Percentiles rank a stretch among this genome's conserved stretches.
phyloP scores from a whole-genome alignment of 2,329 filamentous ascomycete species.

The Aspergillus sp. region DNA sequence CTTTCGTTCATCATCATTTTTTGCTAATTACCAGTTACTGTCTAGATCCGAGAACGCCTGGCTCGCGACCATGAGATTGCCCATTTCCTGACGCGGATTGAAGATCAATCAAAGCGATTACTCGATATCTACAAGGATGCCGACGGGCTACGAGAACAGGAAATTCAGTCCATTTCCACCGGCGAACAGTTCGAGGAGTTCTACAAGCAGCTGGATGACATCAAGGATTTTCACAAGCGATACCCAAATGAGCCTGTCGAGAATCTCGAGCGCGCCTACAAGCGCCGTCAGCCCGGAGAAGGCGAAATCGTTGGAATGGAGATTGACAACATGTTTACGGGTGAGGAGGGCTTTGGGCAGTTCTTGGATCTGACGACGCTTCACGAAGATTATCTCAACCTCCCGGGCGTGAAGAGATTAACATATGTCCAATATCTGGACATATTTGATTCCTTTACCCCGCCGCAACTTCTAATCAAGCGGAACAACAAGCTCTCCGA shows the following conservation, averaged over 20 bases:
- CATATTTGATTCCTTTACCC: conserved; percentile 78
- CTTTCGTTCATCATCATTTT: conserved; percentile 1
- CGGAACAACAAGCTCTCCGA: conserved; percentile 83
- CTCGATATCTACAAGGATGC: conserved; percentile 80
- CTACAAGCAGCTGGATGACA: conserved; percentile 73
- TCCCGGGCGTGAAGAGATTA: conserved; percentile 77
- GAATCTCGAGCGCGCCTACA: conserved; percentile 90
- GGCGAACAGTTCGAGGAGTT: conserved; percentile 89
- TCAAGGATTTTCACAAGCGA: conserved; percentile 81
- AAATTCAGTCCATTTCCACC: conserved; percentile 77
- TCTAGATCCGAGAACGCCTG: conserved; percentile 78
- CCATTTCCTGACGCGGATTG: conserved; percentile 80
- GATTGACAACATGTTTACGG: conserved; percentile 89
- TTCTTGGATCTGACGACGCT: conserved; percentile 82
- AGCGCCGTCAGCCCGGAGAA: conserved; percentile 61
- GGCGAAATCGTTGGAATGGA: conserved; percentile 61
- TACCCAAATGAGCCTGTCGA: conserved; percentile 95
- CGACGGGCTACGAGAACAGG: conserved; percentile 65
- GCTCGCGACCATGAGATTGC: conserved; percentile 89
- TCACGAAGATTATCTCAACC: conserved; percentile 86
- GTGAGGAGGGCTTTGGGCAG: conserved; percentile 88
- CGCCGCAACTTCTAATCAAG: conserved; percentile 69
- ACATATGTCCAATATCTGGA: conserved; percentile 93
- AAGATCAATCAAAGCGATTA: conserved; percentile 75
- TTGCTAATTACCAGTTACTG: conserved; percentile 13